Base-by-base conservation (phyloP, 805 yeast species). In the Scheffersomyces coipomensis region DNA sequence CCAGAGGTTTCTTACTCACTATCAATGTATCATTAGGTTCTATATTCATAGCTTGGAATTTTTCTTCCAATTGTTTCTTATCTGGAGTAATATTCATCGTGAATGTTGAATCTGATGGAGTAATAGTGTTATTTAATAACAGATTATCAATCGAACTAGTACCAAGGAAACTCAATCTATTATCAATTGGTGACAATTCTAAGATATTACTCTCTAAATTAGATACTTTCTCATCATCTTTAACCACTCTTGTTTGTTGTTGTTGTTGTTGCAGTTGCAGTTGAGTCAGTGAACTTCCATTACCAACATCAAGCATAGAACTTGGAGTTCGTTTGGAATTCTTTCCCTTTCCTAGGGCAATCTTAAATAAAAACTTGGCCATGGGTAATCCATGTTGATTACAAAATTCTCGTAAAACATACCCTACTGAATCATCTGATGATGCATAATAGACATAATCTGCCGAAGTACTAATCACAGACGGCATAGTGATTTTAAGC, bases 341-440 rank as follows among this genome's bases (percentile, higher is more conserved):
- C 33, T 33, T 22, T 24, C 24, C 29, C 23, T 32, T 8, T 13
- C 11, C 15, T 13, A 3, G 18, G 15, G 17, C 7, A 13, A 32
- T 19, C 18, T 52, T 55, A 16, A 68, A 52, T 30, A 42, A 46
- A 43, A 58, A 67, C 32, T 49, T 52, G 0, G 52, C 27, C 3
- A 58, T 45, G 27, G 60, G 60, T 18, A 68, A 50, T 18, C 58
- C 58, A 21, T 54, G 50, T 27, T 55, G 54, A 19, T 46, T 29
- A 48, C 73, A 65, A 37, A 66, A 47, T 16, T 56, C 58, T 17
- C 42, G 34, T 11, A 62, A 39, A 4, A 58, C 53, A 13, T 56
- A 55, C 2, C 56, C 59, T 16, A 58, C 46, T 2, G 58, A 50
- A n/a, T 38, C 38, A 38, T 39, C 38, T 15, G 24, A 8, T 16